phyloP scores from a whole-genome alignment of 2,329 filamentous ascomycete species.

The Hymenoscyphus repandus region DNA sequence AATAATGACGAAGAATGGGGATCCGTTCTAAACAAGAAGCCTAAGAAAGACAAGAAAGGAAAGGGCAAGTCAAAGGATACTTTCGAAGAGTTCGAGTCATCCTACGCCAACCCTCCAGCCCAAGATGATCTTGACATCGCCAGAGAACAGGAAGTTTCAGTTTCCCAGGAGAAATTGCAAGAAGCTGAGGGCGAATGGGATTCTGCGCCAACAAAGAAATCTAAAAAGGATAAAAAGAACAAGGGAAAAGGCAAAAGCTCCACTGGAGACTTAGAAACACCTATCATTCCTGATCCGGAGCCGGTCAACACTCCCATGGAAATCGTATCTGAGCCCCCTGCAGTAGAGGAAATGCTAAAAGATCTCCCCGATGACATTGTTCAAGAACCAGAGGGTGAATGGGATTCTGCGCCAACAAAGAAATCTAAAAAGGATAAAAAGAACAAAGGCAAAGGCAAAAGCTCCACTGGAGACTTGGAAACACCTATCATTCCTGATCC shows the following conservation, averaged over 20 bases:
- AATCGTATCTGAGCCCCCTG: not conserved
- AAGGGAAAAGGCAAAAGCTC: not conserved
- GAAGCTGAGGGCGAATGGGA: not conserved
- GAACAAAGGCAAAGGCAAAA: constrained; percentile 10
- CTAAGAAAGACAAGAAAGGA: constrained; percentile 11
- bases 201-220: constrained; percentile 5
- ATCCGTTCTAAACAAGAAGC: constrained; percentile 8
- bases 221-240: constrained; percentile 24
- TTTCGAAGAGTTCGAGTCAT: not conserved
- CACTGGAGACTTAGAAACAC: not conserved
- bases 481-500: no score
- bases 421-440: constrained; percentile 21
- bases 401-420: constrained; percentile 2
- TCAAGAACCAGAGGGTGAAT: not conserved
- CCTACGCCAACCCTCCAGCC: not conserved
- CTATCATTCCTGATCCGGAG: no score
- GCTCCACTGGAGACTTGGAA: not conserved
- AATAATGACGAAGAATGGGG: constrained; percentile 1
- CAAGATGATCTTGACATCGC: not conserved
- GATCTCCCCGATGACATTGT: not conserved
- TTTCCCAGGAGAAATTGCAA: no score
- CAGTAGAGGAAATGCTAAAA: not conserved
- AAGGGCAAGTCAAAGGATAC: constrained; percentile 18
- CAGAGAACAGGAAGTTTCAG: not conserved
- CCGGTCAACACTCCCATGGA: not conserved